Evolutionary conservation across 306 rosid genomes (phyloP), one percentile per base, ranked within the genome.

Genomic region (Gynostemma pentaphyllum): DNA sequence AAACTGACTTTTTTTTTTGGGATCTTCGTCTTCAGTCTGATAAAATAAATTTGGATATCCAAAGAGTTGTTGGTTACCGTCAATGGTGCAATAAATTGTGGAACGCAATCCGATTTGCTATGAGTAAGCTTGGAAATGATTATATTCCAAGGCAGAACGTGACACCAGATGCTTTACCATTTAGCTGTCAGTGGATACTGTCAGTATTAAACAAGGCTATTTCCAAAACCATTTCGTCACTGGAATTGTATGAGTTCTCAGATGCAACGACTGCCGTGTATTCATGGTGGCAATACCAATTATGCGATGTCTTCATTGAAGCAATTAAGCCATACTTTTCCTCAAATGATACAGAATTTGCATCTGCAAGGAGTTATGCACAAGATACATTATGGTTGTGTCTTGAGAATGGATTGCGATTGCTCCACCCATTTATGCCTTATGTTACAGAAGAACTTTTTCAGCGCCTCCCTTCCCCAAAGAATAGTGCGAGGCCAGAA

Each of bases 371-470:
- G 65, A 70, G 76, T 48, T 73, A 61, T 67, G 90, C 99, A 21
- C 95, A 68, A 82, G 84, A 84, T 75, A 88, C 96, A 8, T 74
- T 92, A 64, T 88, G 99, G 96, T 68, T 88, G 56, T 92, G 99
- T 71, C 90, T 92, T 62, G 99, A 92, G 60, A 77, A 78, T 76
- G 99, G 99, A 37, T 81, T 88, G 74, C 85, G 96, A 50, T 72
- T 92, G 83, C 96, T 92, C 74, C 99, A 92, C 70, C 99, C 99
- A 5, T 86, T 92, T 76, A 92, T 88, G 96, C 99, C 99, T 30
- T 92, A 80, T 51, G 95, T 88, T 57, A 88, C 96, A 37, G 99
- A 92, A 79, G 99, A 92, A 76, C 72, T 88, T 68, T 92, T 96
- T 96, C 98, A 92, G 80, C 99, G 99, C 39, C 95, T 92, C 76